Base-by-base conservation (phyloP, 2,329 filamentous ascomycete species). In the Aspergillus sp. region DNA sequence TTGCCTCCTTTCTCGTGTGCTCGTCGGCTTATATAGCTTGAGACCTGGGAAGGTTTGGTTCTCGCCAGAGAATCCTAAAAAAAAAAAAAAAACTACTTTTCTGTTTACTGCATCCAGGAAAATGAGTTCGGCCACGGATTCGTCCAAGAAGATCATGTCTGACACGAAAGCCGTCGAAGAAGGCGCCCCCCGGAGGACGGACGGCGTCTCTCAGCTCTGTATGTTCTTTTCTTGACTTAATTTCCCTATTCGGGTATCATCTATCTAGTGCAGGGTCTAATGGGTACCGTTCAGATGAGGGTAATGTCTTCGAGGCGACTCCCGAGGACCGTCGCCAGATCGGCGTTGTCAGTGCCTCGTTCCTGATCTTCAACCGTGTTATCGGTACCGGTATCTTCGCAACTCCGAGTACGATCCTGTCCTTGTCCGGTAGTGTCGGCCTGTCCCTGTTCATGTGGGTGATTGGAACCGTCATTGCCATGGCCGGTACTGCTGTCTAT, bases 351-450 rank as follows among this genome's bases (percentile, higher is more conserved):
- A 77, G 72, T 58, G 77, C 77, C n/a, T 68, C 78, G 2, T 77
- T 80, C 57, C 68, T 82, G 49, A 81, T 81, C 57, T 79, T 82
- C 65, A 82, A 81, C 64, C 76, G 80, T 2, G 76, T 80, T 42
- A 76, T 81, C 55, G 81, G 81, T 12, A 80, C 80, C 0, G 81
- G 81, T 45, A 81, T 83, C 58, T 83, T 81, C 64, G 79, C 78
- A 6, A 82, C 78, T 0, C 81, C 81, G 4, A 75, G 78, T 42
- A 74, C 76, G 4, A 79, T 83, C 53, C 68, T 82, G 22, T 65
- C 69, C 2, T 69, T 78, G 63, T 79, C 76, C 2, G 75, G 78
- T 2, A 82, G 79, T 61, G 74, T 82, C 39, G 80, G 78, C 6
- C 71, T 78, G 16, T 77, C 80, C 29, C 62, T 82, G n/a, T 70